Conservation (phyloP, 106 monocot genomes). For the Dendrobium chrysotoxum region DNA sequence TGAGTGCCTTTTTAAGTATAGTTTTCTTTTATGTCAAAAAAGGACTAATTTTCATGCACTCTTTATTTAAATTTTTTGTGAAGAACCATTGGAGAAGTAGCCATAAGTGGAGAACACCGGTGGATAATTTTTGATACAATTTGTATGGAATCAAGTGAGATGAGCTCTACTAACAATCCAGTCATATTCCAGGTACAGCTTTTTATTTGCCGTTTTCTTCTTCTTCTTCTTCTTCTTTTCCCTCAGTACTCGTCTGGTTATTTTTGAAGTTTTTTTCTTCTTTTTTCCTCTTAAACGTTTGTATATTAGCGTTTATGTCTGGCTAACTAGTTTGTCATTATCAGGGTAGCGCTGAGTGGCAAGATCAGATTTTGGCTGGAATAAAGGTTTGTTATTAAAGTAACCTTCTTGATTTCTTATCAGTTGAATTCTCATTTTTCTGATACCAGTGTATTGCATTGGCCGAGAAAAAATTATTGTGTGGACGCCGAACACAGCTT, state of each 20-base stretch:
- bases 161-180: background rate
- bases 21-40: background rate
- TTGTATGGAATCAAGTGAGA: constrained; percentile 1
- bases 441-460: too few species aligned
- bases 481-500: too few species aligned
- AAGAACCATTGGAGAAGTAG: constrained; percentile 8
- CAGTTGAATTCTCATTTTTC: too few species aligned
- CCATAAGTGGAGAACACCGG: constrained; percentile 7
- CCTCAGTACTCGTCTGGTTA: background rate
- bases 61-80: background rate
- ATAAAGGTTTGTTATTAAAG: constrained; percentile 21
- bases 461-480: too few species aligned
- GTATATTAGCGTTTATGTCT: background rate
- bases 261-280: background rate
- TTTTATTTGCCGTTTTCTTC: background rate
- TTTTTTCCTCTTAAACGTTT: background rate
- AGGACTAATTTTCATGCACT: too few species aligned
- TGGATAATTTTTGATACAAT: background rate
- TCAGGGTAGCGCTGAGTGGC: constrained; percentile 16
- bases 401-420: too few species aligned
- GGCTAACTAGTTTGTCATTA: constrained; percentile 5
- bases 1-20: background rate
- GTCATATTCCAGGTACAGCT: background rate
- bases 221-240: too few species aligned
- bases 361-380: constrained; percentile 21